Evolutionary conservation across 2,329 filamentous ascomycete genomes (phyloP).

Genomic region (Thelonectria rubi): DNA sequence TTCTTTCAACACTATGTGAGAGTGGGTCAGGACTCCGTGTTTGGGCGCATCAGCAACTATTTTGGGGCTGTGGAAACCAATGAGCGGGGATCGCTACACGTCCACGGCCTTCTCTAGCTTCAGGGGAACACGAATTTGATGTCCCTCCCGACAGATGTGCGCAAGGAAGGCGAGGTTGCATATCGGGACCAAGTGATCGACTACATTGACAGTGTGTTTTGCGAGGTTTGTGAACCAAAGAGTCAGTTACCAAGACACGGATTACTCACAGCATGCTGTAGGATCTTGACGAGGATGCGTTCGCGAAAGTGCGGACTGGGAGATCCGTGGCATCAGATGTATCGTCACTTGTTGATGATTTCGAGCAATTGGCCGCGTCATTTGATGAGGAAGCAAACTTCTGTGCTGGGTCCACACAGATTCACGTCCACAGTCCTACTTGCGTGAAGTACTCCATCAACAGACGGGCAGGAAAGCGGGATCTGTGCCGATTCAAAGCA

Average conservation of each 20-base stretch:
- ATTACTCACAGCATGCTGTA: background rate
- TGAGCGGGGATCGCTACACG: background rate
- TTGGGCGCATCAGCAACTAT: slow-evolving; percentile 10
- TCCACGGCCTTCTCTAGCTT: background rate
- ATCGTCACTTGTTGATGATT: background rate
- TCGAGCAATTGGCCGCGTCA: background rate
- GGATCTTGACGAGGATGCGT: slow-evolving; percentile 10
- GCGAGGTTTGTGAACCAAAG: slow-evolving; percentile 1
- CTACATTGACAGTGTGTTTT: slow-evolving; percentile 22
- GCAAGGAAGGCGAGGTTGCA: background rate
- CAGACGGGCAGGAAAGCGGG: background rate
- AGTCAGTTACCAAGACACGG: background rate
- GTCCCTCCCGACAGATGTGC: background rate
- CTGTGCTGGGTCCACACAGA: slow-evolving; percentile 1
- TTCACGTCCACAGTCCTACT: slow-evolving; percentile 13
- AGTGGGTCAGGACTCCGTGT: background rate
- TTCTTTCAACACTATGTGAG: slow-evolving; percentile 20
- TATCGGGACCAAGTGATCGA: slow-evolving; percentile 2
- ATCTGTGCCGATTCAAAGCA: slow-evolving; percentile 21
- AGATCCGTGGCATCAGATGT: slow-evolving; percentile 7
- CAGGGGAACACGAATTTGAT: background rate
- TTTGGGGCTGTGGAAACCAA: slow-evolving; percentile 5
- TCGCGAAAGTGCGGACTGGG: background rate
- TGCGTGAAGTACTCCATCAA: slow-evolving; percentile 14
- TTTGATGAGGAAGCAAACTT: slow-evolving; percentile 9